Base-by-base conservation (phyloP, 1,284 basidiomycete genomes). In the Sanghuangporus baumii region DNA sequence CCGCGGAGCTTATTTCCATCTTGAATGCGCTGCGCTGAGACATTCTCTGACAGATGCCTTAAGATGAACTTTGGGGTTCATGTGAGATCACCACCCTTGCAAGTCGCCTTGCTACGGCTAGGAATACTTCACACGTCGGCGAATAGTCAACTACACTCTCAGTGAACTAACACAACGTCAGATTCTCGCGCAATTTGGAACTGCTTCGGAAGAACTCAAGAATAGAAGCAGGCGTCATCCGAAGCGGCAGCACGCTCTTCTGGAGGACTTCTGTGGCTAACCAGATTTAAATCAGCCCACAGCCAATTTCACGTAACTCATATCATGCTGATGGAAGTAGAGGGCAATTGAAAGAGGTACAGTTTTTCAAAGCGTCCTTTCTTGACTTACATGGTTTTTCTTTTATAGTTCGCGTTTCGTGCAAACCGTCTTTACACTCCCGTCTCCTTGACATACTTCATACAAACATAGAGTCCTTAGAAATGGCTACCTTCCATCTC, bases 121-220 rank as follows among this genome's bases (percentile, higher is more conserved):
- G 26, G 26, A 31, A 31, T 31, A 31, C 26, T 31, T 3, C 5
- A 31, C 26, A 31, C 26, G 26, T 31, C 26, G 26, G 26, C 26
- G 26, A 31, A 31, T 31, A 31, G 3, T 31, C 26, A 31, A 31
- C 26, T 4, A 31, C 3, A 3, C 26, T 31, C 26, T 31, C 26
- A 31, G 26, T 31, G 41, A 43, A 43, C 3, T 23, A 50, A 11
- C 47, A 50, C 20, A 16, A n/a, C 47, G 47, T 12, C 20, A 50
- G 47, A 51, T 51, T 26, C 50, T 51, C 23, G 50, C 50, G 31
- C 31, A 12, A 37, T n/a, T 20, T 54, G 52, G 52, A 34, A 18
- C 52, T 54, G 52, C 52, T 54, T 54, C 52, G 52, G 52, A 37
- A 37, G 52, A 54, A 54, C 52, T 54, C 20, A 18, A 48, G 23